Base-by-base conservation (phyloP, 768 basidiomycete species). In the Boletus eberwhitei region DNA sequence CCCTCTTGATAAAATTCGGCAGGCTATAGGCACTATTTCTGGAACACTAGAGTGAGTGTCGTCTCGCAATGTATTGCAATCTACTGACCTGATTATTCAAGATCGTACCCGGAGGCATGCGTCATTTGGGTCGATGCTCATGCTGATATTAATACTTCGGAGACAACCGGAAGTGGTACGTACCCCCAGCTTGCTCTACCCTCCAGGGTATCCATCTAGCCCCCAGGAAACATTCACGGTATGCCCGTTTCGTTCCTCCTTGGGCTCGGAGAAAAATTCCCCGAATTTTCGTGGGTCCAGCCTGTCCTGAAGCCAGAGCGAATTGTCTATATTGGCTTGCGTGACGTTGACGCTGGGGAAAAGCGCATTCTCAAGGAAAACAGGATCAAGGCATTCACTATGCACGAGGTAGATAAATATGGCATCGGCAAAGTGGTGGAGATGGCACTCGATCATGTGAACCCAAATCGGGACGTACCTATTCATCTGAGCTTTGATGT, bases 71-170 rank as follows among this genome's bases (percentile, higher is more conserved):
- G 12, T 26, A 26, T 35, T 32, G 22, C 41, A 31, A 50, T 26
- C 48, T 29, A 35, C 48, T 58, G 24, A 64, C 50, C 48, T 40
- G 19, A 21, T 22, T 24, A 37, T 51, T 57, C 24, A 47, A 92
- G 90, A 53, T 75, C 78, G 43, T 79, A 90, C 65, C 86, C 89
- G 13, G 82, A 92, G 29, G 85, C 90, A 22, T 90, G 91, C 67
- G 86, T 99, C 35, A 76, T 99, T 57, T 98, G 97, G 97, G 77
- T 98, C 55, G 97, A 99, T 68, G 97, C 97, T 3, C 97, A 98
- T 64, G 88, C 93, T 19, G 97, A 98, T 69, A 93, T 99, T 75
- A 98, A 99, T 72, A 97, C 95, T 7, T 74, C 80, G 12, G 83
- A 87, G 52, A 84, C 90, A 16, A 94, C 94, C 19, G 86, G 75